Evolutionary conservation across 1,284 basidiomycete genomes (phyloP).

Genomic region (Microstroma glucosiphilum): DNA sequence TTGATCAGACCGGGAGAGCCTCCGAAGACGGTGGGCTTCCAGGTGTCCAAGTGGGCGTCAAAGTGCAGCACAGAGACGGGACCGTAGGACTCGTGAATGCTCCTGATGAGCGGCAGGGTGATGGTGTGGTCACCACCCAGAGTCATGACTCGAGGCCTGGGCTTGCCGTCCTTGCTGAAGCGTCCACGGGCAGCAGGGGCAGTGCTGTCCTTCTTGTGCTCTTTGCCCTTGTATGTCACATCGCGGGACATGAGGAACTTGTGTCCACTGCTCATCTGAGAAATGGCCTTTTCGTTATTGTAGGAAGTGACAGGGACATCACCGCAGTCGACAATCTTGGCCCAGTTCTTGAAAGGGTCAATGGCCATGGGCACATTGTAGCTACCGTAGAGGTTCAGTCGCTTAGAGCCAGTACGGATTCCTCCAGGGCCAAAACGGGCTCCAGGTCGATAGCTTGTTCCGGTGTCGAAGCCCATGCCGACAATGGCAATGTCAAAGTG

Average conservation of each 20-base stretch:
- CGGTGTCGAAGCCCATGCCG: slow-evolving; percentile 74
- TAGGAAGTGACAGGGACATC: slow-evolving; percentile 49
- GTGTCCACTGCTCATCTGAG: slow-evolving; percentile 63
- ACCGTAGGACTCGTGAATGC: slow-evolving; percentile 66
- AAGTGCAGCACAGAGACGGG: slow-evolving; percentile 67
- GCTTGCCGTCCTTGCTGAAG: slow-evolving; percentile 13
- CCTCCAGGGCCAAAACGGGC: slow-evolving; percentile 73
- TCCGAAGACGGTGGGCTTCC: slow-evolving; percentile 51
- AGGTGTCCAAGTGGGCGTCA: slow-evolving; percentile 68
- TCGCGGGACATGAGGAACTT: slow-evolving; percentile 17
- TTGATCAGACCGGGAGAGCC: not conserved
- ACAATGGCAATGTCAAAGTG: slow-evolving; percentile 66
- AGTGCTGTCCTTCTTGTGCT: slow-evolving; percentile 5
- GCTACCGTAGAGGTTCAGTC: slow-evolving; percentile 67
- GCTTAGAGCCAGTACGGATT: slow-evolving; percentile 68
- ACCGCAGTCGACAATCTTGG: slow-evolving; percentile 5
- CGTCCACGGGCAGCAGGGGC: not conserved
- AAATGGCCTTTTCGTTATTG: slow-evolving; percentile 67
- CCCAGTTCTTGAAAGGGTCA: not conserved
- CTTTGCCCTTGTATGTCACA: slow-evolving; percentile 4
- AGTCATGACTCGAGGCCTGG: slow-evolving; percentile 60
- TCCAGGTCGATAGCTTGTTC: slow-evolving; percentile 65
- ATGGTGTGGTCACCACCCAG: slow-evolving; percentile 75
- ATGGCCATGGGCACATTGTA: slow-evolving; percentile 1
- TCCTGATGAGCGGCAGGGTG: slow-evolving; percentile 62